Conservation (phyloP, 192 early-diverging fungal genomes). For the Coemansia sp. region DNA sequence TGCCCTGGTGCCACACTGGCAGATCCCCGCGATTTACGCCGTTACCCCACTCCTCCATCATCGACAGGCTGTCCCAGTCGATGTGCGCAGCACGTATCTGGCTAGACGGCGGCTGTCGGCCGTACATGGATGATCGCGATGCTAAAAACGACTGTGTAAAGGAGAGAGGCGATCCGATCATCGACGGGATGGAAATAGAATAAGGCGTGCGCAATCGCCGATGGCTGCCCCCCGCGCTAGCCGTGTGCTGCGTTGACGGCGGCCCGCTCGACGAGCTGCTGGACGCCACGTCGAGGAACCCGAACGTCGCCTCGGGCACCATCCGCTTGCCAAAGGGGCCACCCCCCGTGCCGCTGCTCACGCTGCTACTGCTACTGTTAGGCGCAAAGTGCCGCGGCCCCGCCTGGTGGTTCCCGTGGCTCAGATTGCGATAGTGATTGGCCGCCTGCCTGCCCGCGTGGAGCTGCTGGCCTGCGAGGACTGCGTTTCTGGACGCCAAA, state of each 20-base stretch:
- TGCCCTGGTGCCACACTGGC: slow-evolving; percentile 31
- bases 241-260: slow-evolving; percentile 7
- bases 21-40: slow-evolving; percentile 25
- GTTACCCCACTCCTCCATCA: slow-evolving; percentile 37
- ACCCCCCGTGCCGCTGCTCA: slow-evolving; percentile 9
- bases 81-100: slow-evolving; percentile 53
- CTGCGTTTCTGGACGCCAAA: not conserved
- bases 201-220: slow-evolving; percentile 38
- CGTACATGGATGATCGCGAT: slow-evolving; percentile 50
- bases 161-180: slow-evolving; percentile 50
- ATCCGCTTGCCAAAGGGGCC: slow-evolving; percentile 10
- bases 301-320: slow-evolving; percentile 10
- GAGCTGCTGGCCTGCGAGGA: not conserved
- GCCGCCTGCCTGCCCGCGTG: not conserved
- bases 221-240: slow-evolving; percentile 13
- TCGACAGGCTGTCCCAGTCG: slow-evolving; percentile 52
- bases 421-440: not conserved
- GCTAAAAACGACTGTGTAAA: slow-evolving; percentile 53
- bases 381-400: not conserved
- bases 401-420: slow-evolving; percentile 4
- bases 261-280: slow-evolving; percentile 33
- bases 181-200: slow-evolving; percentile 49
- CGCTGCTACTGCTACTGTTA: slow-evolving; percentile 5
- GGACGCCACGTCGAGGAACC: slow-evolving; percentile 30
- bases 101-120: slow-evolving; percentile 48